Evolutionary conservation across 2,329 filamentous ascomycete species (phyloP), one percentile per base, ranked within the genome.

Genomic region (Paracorniculantispora psalliotae): DNA sequence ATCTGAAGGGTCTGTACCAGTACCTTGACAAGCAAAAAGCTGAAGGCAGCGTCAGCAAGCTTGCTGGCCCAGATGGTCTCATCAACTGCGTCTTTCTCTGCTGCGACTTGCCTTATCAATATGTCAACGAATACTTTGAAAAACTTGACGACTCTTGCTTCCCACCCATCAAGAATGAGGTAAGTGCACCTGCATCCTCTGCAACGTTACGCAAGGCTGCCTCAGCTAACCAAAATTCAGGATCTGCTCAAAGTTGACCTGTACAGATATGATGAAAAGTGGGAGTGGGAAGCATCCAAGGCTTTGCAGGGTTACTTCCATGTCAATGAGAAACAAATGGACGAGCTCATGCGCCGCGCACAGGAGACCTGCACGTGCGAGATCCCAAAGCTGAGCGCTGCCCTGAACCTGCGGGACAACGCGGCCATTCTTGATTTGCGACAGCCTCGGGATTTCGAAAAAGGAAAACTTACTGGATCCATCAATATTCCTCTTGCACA

Each of bases 81-180:
- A 72, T 81, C 2, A 74, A 80, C 61, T 83, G 80, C 48, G 82
- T 83, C 0, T 87, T 87, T 67, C 67, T 86, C 3, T 87, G 83
- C 69, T 86, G 83, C 59, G 84, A 87, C 59, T 63, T 87, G 26
- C 84, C 84, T 0, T 86, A 87, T 62, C 83, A 86, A 65, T 86
- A 86, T 61, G 77, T 86, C 47, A 73, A 77, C 25, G 81, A 82
- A 63, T 86, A 86, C 64, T 86, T 85, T 63, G 74, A 80, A 26
- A 84, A 83, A 63, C 71, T 86, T 12, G 77, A 73, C 2, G 63
- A 72, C 1, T 70, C 72, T 1, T 68, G 79, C 49, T 85, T 85
- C 65, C 78, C 75, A 2, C 67, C 75, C 0, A 81, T 84, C 35
- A 68, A 70, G 23, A 73, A 74, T n/a, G 73, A 80, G 62, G 73